These are phyloP conservation scores for Neocatenulostroma microsporum DNA, from an alignment of 2,329 filamentous ascomycete genomes.

Conservation along the genomic window DNA sequence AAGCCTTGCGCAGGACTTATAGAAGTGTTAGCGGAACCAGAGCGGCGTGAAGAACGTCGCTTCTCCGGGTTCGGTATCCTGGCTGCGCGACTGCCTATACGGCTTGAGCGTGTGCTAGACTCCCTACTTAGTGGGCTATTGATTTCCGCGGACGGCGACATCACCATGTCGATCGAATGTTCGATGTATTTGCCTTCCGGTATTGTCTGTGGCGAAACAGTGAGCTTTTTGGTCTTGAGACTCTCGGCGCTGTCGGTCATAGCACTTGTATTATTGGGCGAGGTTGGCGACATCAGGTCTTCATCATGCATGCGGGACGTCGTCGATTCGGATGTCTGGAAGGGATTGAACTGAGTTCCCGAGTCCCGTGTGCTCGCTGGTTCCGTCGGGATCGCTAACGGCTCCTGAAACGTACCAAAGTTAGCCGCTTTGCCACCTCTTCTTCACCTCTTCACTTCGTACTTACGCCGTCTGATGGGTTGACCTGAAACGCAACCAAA, in stretches of 20 bases:
- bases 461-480: constrained; percentile 17
- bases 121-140: constrained; percentile 23
- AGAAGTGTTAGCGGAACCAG: constrained; percentile 20
- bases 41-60: constrained; percentile 22
- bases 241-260: constrained; percentile 24
- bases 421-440: too few relatives aligned
- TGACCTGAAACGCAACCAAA: constrained; percentile 20
- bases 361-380: constrained; percentile 7
- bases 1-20: constrained; percentile 28
- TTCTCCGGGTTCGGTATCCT: constrained; percentile 15
- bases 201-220: constrained; percentile 25
- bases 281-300: constrained; percentile 12
- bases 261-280: constrained; percentile 14
- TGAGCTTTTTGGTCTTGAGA: constrained; percentile 22
- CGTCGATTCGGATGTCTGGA: constrained; percentile 28
- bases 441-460: too few relatives aligned
- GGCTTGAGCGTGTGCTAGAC: constrained; percentile 23
- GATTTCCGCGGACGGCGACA: constrained; percentile 19
- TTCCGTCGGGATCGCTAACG: constrained; percentile 12
- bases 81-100: constrained; percentile 13
- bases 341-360: too few relatives aligned
- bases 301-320: constrained; percentile 21
- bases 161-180: constrained; percentile 19
- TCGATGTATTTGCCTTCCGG: constrained; percentile 21
- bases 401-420: too few relatives aligned